Percentiles rank a stretch among this genome's conserved stretches.
Conservation (phyloP, 495 filamentous ascomycete species). For the Hypoxylon perforatum region DNA sequence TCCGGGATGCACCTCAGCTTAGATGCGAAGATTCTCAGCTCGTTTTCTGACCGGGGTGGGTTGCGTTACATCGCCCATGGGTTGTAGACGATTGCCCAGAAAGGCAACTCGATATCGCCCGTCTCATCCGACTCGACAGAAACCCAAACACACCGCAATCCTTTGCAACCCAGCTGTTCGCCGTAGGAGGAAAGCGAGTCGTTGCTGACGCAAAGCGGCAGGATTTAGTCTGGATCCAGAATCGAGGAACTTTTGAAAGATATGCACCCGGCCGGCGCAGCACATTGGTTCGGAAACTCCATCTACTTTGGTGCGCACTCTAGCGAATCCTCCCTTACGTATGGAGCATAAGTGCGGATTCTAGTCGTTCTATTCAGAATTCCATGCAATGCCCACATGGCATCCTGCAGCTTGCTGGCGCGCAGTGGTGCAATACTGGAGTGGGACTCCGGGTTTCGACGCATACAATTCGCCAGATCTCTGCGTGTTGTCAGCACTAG, state of each 20-base stretch:
- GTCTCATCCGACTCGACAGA: not conserved
- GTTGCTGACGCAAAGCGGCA: slow-evolving; percentile 7
- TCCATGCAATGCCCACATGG: slow-evolving; percentile 33
- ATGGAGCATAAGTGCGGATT: slow-evolving; percentile 1
- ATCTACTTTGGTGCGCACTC: slow-evolving; percentile 8
- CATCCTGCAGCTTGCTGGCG: slow-evolving; percentile 9
- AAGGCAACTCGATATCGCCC: slow-evolving; percentile 23
- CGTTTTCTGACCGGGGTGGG: slow-evolving; percentile 9
- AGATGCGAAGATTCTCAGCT: slow-evolving; percentile 1
- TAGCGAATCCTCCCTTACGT: slow-evolving; percentile 16
- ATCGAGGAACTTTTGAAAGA: slow-evolving; percentile 15
- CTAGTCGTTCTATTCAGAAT: slow-evolving; percentile 2
- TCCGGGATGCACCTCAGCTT: not conserved
- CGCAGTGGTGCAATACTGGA: not conserved
- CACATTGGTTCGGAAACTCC: slow-evolving; percentile 7
- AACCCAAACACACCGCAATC: not conserved
- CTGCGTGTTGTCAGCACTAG: slow-evolving; percentile 15
- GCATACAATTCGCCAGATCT: slow-evolving; percentile 10
- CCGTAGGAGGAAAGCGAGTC: not conserved
- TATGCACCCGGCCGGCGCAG: slow-evolving; percentile 11
- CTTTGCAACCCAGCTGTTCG: not conserved
- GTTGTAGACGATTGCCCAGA: slow-evolving; percentile 8
- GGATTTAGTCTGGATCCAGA: slow-evolving; percentile 20
- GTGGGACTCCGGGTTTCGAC: slow-evolving; percentile 1
- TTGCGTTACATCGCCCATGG: slow-evolving; percentile 12